Percentiles rank a stretch among this genome's conserved stretches.
phyloP scores from a whole-genome alignment of 2,329 filamentous ascomycete species.

The Pyricularia sp. region DNA sequence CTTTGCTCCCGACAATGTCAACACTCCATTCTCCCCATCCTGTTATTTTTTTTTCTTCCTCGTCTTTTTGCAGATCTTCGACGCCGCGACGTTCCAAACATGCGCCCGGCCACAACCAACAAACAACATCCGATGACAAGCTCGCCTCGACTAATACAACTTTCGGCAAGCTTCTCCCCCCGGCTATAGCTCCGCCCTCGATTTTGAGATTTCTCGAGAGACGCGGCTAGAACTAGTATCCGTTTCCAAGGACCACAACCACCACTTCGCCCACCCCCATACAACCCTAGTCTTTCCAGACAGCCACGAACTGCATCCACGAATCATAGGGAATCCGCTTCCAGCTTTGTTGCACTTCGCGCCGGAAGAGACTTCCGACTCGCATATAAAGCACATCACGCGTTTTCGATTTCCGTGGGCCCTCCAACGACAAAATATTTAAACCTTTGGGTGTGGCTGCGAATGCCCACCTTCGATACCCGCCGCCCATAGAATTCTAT shows the following conservation, averaged over 20 bases:
- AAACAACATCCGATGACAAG: neutral
- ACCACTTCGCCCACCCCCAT: neutral
- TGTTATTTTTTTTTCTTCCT: slow-evolving; percentile 2
- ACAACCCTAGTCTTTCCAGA: neutral
- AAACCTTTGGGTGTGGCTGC: neutral
- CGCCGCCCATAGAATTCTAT: neutral
- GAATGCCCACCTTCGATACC: neutral
- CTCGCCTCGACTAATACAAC: slow-evolving; percentile 1
- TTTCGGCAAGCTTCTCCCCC: neutral
- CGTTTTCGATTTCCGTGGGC: neutral
- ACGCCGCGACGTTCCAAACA: neutral
- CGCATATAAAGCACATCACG: neutral
- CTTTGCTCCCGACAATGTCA: slow-evolving; percentile 4
- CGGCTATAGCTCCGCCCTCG: neutral
- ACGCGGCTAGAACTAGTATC: neutral
- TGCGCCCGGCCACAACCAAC: neutral
- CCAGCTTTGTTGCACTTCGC: neutral
- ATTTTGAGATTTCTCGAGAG: neutral
- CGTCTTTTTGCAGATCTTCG: neutral
- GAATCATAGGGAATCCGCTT: neutral
- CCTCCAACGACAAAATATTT: neutral
- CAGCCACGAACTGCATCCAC: neutral
- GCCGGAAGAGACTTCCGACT: neutral
- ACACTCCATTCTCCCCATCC: slow-evolving; percentile 1
- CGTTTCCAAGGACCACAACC: neutral